Percentiles rank a stretch among this genome's conserved stretches.
Evolutionary conservation across 2,329 filamentous ascomycete species (phyloP).

Genomic region (Stemphylium beticola): DNA sequence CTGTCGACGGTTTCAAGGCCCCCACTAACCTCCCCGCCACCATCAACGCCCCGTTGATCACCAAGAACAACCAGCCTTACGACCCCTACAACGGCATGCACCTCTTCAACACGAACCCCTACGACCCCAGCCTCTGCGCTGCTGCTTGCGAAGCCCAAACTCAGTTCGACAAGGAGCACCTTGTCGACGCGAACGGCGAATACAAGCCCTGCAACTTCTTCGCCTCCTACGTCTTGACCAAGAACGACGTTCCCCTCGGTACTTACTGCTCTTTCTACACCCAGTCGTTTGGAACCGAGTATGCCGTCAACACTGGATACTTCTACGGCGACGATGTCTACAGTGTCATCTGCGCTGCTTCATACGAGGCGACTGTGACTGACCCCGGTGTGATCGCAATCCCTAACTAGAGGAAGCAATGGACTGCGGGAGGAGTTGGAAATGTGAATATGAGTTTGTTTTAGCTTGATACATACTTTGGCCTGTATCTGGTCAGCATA

Average conservation of each 20-base stretch:
- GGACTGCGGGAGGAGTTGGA: not conserved
- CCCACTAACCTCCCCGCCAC: slow-evolving; percentile 27
- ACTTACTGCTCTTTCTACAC: slow-evolving; percentile 46
- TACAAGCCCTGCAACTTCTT: slow-evolving; percentile 49
- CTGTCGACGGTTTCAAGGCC: slow-evolving; percentile 23
- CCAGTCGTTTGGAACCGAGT: slow-evolving; percentile 17
- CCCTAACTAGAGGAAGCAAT: not conserved
- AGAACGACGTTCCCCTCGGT: slow-evolving; percentile 45
- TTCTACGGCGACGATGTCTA: slow-evolving; percentile 14
- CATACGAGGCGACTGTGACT: slow-evolving; percentile 2
- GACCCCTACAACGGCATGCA: slow-evolving; percentile 39
- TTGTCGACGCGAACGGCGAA: slow-evolving; percentile 30
- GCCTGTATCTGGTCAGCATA: too few relatives aligned
- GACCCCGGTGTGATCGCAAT: slow-evolving; percentile 20
- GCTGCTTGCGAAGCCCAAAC: slow-evolving; percentile 46
- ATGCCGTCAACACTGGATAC: slow-evolving; percentile 36
- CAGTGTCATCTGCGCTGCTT: slow-evolving; percentile 11
- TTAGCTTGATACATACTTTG: not conserved
- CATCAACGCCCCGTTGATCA: slow-evolving; percentile 33
- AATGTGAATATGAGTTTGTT: not conserved
- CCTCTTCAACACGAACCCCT: slow-evolving; percentile 38
- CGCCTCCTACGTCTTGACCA: slow-evolving; percentile 47
- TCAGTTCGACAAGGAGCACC: slow-evolving; percentile 39
- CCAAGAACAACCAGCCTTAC: slow-evolving; percentile 14
- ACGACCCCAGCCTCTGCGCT: slow-evolving; percentile 40